Conservation (phyloP, 768 basidiomycete species). For the Pleurotus pulmonarius region DNA sequence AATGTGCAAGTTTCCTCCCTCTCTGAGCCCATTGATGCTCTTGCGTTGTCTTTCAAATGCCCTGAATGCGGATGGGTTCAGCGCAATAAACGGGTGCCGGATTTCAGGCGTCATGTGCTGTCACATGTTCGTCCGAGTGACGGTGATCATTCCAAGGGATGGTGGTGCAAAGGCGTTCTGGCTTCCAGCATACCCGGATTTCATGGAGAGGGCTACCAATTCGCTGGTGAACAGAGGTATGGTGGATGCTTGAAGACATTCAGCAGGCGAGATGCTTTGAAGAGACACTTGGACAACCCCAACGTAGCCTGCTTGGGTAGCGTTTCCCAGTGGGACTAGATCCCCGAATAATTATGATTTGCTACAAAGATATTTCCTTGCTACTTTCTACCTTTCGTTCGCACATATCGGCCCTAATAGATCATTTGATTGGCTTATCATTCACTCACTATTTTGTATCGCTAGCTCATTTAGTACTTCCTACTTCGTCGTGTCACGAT, state of each 20-base stretch:
- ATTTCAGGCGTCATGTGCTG: constrained; percentile 55
- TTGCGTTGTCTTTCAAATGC: constrained; percentile 29
- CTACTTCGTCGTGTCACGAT: too few species aligned
- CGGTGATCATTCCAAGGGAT: constrained; percentile 28
- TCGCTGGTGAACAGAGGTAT: constrained; percentile 26
- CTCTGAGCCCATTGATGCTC: constrained; percentile 14
- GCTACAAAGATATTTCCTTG: too few species aligned
- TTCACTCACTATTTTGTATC: too few species aligned
- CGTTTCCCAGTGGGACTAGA: too few species aligned
- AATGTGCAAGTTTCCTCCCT: constrained; percentile 34
- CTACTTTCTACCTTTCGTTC: too few species aligned
- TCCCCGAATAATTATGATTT: too few species aligned
- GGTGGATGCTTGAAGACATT: constrained; percentile 40
- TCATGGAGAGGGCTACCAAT: constrained; percentile 21
- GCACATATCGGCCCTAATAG: too few species aligned
- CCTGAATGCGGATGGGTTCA: constrained; percentile 46
- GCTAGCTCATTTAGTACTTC: too few species aligned
- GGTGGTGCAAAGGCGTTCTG: constrained; percentile 36
- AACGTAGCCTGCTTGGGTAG: constrained; percentile 25
- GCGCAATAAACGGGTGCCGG: constrained; percentile 48
- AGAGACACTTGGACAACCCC: constrained; percentile 37
- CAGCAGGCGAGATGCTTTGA: constrained; percentile 43
- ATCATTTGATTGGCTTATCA: too few species aligned
- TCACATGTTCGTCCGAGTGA: constrained; percentile 49
- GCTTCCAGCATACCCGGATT: constrained; percentile 12